Percentiles rank a stretch among this genome's conserved stretches.
phyloP scores from a whole-genome alignment of 805 yeast genomes.

The Kodamaea kakaduensis region DNA sequence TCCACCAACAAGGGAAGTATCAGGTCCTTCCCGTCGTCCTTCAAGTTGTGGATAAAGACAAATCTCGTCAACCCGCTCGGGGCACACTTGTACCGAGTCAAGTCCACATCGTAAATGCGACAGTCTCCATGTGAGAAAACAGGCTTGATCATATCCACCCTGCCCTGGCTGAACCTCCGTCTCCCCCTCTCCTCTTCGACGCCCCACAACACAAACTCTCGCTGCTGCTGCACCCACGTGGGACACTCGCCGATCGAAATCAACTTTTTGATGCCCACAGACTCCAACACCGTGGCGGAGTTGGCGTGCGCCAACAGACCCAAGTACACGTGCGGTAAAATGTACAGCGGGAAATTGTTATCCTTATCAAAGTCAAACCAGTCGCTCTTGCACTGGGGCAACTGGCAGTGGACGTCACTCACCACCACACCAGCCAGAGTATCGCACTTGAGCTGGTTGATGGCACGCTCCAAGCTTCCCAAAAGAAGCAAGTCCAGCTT shows the following conservation, averaged over 20 bases:
- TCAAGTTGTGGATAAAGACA: slow-evolving; percentile 30
- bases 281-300: slow-evolving; percentile 24
- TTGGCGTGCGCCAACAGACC: slow-evolving; percentile 34
- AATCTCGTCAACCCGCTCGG: slow-evolving; percentile 10
- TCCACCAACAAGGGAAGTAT: slow-evolving; percentile 25
- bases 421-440: slow-evolving; percentile 5
- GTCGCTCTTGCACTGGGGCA: slow-evolving; percentile 15
- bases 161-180: background rate
- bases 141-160: slow-evolving; percentile 2
- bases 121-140: slow-evolving; percentile 11
- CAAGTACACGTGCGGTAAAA: slow-evolving; percentile 25
- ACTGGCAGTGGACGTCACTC: slow-evolving; percentile 5
- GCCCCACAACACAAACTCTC: slow-evolving; percentile 12
- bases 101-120: slow-evolving; percentile 19
- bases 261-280: slow-evolving; percentile 22
- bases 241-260: slow-evolving; percentile 38
- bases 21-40: slow-evolving; percentile 39
- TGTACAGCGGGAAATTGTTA: slow-evolving; percentile 34
- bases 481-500: slow-evolving; percentile 27
- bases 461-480: slow-evolving; percentile 27
- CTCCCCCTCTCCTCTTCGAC: background rate
- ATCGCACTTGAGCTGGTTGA: slow-evolving; percentile 21
- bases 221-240: slow-evolving; percentile 22
- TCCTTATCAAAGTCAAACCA: slow-evolving; percentile 32
- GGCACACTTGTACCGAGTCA: slow-evolving; percentile 8